phyloP scores from a whole-genome alignment of 495 filamentous ascomycete genomes.

The Hypoxylon rickii region DNA sequence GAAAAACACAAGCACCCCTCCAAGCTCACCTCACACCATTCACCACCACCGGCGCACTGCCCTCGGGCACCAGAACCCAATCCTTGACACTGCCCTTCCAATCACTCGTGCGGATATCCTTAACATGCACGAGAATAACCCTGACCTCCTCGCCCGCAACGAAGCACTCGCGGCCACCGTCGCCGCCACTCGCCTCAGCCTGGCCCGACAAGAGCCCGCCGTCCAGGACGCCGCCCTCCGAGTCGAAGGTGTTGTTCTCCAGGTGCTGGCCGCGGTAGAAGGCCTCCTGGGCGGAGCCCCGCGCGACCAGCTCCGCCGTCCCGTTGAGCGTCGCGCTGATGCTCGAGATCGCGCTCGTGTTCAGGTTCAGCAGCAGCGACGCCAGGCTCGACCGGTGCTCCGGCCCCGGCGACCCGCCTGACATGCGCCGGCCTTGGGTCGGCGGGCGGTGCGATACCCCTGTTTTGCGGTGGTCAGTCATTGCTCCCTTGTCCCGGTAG shows the following conservation, averaged over 20 bases:
- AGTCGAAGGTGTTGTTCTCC: conserved; percentile 87
- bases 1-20: not conserved
- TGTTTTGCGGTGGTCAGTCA: conserved; percentile 5
- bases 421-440: conserved; percentile 65
- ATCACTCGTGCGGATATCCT: conserved; percentile 76
- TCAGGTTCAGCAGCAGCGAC: conserved; percentile 81
- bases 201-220: no score
- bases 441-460: conserved; percentile 90
- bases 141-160: conserved; percentile 72
- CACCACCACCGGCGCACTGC: conserved; percentile 12
- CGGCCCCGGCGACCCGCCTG: conserved; percentile 64
- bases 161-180: conserved; percentile 60
- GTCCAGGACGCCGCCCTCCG: conserved; percentile 54
- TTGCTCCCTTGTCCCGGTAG: no score
- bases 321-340: conserved; percentile 95
- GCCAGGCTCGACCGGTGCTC: conserved; percentile 72
- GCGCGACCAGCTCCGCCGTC: conserved; percentile 69
- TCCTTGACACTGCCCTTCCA: conserved; percentile 81
- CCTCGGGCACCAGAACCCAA: conserved; percentile 64
- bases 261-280: conserved; percentile 83
- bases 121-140: conserved; percentile 74
- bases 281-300: conserved; percentile 74
- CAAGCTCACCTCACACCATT: conserved; percentile 40
- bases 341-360: conserved; percentile 82
- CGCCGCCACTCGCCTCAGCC: no score